Base-by-base conservation (phyloP, 78 protist genomes). In the Polysphondylium violaceum region DNA sequence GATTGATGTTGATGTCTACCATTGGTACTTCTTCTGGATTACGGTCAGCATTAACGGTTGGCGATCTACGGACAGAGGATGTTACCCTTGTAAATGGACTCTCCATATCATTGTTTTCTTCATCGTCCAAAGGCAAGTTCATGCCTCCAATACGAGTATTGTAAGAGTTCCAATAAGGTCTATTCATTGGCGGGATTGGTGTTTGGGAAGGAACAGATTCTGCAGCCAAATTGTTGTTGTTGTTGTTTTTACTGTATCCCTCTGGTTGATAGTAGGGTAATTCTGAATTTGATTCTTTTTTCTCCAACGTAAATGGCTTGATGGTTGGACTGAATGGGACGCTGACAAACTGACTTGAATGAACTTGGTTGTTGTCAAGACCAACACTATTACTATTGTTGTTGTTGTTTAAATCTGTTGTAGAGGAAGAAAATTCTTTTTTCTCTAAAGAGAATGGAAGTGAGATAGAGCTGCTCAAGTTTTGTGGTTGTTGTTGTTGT, bases 261-360 rank as follows among this genome's bases (percentile, higher is more conserved):
- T 72, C 78, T 50, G 78, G 78, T 27, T 56, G 44, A n/a, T 50
- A 41, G 51, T 31, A 72, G 5, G 78, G 78, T 50, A 72, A 31
- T 36, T 72, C 78, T 16, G 78, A 72, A 72, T 29, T 50, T 72
- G 78, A 72, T 50, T 21, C 17, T 36, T 16, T 2, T 50, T 51
- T 44, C 8, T 72, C 78, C 16, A 72, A 50, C 29, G 78, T 50
- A 51, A 72, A 72, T 29, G 64, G 25, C 33, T 33, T 27, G 4
- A 33, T 25, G 27, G 78, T 59, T 31, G 78, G 78, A 17, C 63
- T 50, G 33, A 72, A 72, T 50, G 78, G 78, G 19, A 72, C 78
- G 27, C 65, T 41, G 23, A 72, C 78, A 31, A 72, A 72, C 19
- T 72, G 35, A 17, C 7, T 56, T 17, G 23, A 8, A 47, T 11